Evolutionary conservation across 495 filamentous ascomycete genomes (phyloP).

Genomic region (Penicillium cosmopolitanum): DNA sequence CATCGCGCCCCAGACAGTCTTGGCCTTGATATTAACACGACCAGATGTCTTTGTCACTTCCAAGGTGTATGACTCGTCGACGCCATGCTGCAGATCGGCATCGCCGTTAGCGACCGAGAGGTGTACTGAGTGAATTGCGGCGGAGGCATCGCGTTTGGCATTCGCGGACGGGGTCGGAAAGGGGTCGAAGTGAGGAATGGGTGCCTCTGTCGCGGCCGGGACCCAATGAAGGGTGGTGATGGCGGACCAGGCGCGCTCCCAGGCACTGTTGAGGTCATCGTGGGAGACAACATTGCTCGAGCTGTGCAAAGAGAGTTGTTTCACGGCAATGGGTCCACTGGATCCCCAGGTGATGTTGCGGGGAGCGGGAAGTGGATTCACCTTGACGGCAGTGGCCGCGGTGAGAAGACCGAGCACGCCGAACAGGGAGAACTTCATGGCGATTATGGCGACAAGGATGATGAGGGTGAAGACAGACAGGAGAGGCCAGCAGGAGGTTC

Average conservation of each 20-base stretch:
- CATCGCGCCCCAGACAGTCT: slow-evolving; percentile 58
- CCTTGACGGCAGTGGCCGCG: slow-evolving; percentile 44
- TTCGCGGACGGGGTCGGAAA: slow-evolving; percentile 48
- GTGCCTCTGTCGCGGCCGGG: slow-evolving; percentile 53
- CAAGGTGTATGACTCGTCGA: slow-evolving; percentile 63
- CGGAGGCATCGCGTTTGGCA: slow-evolving; percentile 36
- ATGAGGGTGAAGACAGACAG: background rate
- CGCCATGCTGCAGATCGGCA: slow-evolving; percentile 54
- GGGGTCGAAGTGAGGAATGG: slow-evolving; percentile 47
- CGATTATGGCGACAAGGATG: slow-evolving; percentile 12
- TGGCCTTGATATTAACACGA: slow-evolving; percentile 47
- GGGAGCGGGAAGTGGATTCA: slow-evolving; percentile 60
- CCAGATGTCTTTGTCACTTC: slow-evolving; percentile 38
- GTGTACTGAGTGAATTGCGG: slow-evolving; percentile 36
- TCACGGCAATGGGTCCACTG: slow-evolving; percentile 50
- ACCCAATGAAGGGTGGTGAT: slow-evolving; percentile 55
- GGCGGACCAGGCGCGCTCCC: slow-evolving; percentile 51
- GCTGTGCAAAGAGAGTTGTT: slow-evolving; percentile 28
- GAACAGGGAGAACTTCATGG: slow-evolving; percentile 39
- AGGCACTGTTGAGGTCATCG: slow-evolving; percentile 41
- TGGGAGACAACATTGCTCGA: slow-evolving; percentile 27
- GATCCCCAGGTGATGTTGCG: slow-evolving; percentile 56
- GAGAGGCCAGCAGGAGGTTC: background rate
- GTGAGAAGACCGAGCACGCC: slow-evolving; percentile 29
- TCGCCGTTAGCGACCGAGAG: slow-evolving; percentile 44